These are phyloP conservation scores for Mucor racemosus DNA, from an alignment of 371 early-diverging fungal genomes.

Conservation along the genomic window DNA sequence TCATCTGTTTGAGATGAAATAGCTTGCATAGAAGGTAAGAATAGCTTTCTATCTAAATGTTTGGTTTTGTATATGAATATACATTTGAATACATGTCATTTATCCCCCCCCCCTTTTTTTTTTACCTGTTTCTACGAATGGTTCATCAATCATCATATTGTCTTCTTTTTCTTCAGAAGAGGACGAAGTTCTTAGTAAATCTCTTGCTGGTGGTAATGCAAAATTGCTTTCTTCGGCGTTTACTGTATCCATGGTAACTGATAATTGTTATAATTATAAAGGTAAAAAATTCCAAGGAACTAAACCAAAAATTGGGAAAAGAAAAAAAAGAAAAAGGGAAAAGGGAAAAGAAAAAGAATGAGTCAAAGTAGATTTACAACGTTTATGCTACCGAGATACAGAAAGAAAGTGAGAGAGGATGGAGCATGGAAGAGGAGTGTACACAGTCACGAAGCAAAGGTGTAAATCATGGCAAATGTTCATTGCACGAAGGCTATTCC, in stretches of 20 bases:
- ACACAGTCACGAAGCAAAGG: conserved; percentile 6
- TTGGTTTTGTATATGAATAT: too few species aligned
- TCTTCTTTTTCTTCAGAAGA: conserved; percentile 1
- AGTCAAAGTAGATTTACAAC: conserved; percentile 5
- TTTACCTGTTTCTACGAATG: neutral
- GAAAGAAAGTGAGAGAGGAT: neutral
- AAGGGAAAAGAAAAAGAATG: conserved; percentile 16
- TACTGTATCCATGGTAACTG: conserved; percentile 2
- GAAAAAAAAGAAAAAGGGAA: conserved; percentile 5
- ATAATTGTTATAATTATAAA: neutral
- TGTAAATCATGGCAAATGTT: conserved; percentile 1
- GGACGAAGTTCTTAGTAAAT: conserved; percentile 26
- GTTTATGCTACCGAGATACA: conserved; percentile 9
- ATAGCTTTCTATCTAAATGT: conserved; percentile 1
- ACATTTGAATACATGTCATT: neutral
- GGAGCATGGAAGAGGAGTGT: conserved; percentile 1
- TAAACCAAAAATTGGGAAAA: neutral
- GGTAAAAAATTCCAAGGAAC: neutral
- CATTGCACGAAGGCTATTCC: neutral
- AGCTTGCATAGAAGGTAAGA: conserved; percentile 13
- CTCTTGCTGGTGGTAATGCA: conserved; percentile 38
- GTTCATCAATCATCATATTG: conserved; percentile 27
- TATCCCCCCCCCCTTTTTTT: neutral
- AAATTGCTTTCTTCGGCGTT: conserved; percentile 7
- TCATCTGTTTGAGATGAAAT: conserved; percentile 36